A percentile compares a stretch with the other conserved stretches of the same genome.
Evolutionary conservation across 2,329 filamentous ascomycete species (phyloP).

Genomic region (Phoma sp.): DNA sequence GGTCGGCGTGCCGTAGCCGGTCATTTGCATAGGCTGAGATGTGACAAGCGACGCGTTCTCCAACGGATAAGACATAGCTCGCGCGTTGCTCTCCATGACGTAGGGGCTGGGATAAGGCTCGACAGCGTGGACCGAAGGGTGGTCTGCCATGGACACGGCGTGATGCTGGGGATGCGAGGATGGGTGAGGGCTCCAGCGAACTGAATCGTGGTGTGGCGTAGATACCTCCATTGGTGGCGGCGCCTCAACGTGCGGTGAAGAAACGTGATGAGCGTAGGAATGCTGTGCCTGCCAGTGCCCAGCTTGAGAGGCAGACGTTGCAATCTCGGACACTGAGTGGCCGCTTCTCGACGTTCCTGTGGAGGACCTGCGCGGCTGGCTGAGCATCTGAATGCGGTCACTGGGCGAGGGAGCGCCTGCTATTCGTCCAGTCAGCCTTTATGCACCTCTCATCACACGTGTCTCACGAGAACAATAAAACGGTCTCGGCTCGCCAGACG

Average conservation of each 20-base stretch:
- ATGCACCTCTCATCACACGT: slow-evolving; percentile 28
- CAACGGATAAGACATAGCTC: slow-evolving; percentile 50
- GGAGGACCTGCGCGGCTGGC: slow-evolving; percentile 46
- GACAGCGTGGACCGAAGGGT: slow-evolving; percentile 39
- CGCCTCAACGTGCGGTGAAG: slow-evolving; percentile 45
- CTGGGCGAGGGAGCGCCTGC: slow-evolving; percentile 47
- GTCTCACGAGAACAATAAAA: slow-evolving; percentile 6
- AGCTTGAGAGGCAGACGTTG: slow-evolving; percentile 45
- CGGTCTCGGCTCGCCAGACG: slow-evolving; percentile 15
- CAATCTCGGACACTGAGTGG: slow-evolving; percentile 47
- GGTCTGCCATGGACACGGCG: slow-evolving; percentile 42
- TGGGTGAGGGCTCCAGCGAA: slow-evolving; percentile 45
- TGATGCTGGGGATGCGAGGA: slow-evolving; percentile 43
- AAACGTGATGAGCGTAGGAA: slow-evolving; percentile 39
- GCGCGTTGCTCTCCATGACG: slow-evolving; percentile 45
- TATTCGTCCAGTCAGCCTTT: slow-evolving; percentile 24
- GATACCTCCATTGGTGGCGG: slow-evolving; percentile 39
- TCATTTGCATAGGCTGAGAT: slow-evolving; percentile 47
- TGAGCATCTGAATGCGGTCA: slow-evolving; percentile 49
- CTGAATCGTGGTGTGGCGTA: slow-evolving; percentile 35
- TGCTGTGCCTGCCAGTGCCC: slow-evolving; percentile 48
- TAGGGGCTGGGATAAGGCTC: slow-evolving; percentile 47
- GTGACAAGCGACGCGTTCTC: slow-evolving; percentile 46
- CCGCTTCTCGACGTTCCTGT: slow-evolving; percentile 47
- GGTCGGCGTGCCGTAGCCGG: slow-evolving; percentile 46